These are phyloP conservation scores for Ogataea hybrid DNA, from an alignment of 1,139 yeast species.

Conservation along the genomic window DNA sequence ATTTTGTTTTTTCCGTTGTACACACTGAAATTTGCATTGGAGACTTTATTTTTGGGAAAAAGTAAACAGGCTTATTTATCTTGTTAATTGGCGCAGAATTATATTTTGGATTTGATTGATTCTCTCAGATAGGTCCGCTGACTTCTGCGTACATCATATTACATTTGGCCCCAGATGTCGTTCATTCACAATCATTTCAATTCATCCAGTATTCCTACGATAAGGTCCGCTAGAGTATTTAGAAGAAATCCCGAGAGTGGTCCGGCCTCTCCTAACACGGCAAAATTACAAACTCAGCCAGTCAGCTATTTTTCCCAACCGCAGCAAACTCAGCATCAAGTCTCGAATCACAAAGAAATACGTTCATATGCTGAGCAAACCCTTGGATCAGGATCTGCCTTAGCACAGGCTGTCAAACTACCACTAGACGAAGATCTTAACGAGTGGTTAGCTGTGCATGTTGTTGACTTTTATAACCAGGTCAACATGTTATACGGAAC, in stretches of 20 bases:
- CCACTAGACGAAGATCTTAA: constrained; percentile 91
- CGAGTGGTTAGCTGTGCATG: constrained; percentile 97
- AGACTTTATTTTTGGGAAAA: constrained; percentile 13
- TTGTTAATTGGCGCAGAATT: constrained; percentile 4
- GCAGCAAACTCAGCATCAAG: constrained; percentile 29
- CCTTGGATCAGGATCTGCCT: constrained; percentile 85
- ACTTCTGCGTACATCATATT: too few species aligned
- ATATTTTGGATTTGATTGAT: too few species aligned
- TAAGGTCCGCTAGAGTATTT: constrained; percentile 29
- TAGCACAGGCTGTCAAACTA: constrained; percentile 87
- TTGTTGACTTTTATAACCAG: constrained; percentile 89
- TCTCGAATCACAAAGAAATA: constrained; percentile 50
- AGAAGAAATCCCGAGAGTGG: constrained; percentile 27
- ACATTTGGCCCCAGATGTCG: constrained; percentile 16
- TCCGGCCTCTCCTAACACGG: constrained; percentile 23
- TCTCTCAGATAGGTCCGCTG: too few species aligned
- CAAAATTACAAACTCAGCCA: constrained; percentile 7
- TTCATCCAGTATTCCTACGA: constrained; percentile 28
- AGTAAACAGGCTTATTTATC: constrained; percentile 13
- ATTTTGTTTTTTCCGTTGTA: too few species aligned
- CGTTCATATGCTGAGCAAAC: constrained; percentile 92
- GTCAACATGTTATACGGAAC: constrained; percentile 96
- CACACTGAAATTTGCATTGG: too few species aligned
- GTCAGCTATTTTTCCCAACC: constrained; percentile 14
- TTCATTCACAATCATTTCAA: constrained; percentile 29